These are phyloP conservation scores for Leishmania guyanensis DNA, from an alignment of 208 protist genomes.

Conservation along the genomic window DNA sequence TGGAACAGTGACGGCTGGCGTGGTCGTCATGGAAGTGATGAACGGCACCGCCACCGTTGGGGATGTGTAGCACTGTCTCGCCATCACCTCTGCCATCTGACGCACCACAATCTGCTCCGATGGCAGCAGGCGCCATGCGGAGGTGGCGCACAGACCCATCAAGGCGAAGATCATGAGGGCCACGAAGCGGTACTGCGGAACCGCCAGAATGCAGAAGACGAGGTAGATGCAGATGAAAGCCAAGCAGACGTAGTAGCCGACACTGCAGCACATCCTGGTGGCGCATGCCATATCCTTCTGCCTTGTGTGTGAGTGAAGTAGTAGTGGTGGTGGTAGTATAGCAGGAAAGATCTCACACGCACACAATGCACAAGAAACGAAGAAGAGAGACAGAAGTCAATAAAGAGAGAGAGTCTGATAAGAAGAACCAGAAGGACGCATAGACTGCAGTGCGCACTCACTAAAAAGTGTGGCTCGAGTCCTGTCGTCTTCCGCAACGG, in stretches of 20 bases:
- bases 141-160: conserved; percentile 15
- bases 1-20: background rate
- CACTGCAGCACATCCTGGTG: conserved; percentile 14
- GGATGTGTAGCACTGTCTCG: conserved; percentile 8
- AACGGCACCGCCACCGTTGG: background rate
- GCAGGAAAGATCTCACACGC: background rate
- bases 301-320: background rate
- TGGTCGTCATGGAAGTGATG: background rate
- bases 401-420: background rate
- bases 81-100: conserved; percentile 21
- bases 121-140: conserved; percentile 30
- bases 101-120: conserved; percentile 25
- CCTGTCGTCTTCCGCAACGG: background rate
- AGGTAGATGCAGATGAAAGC: conserved; percentile 25
- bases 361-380: background rate
- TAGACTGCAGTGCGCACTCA: background rate
- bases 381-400: background rate
- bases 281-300: background rate
- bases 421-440: background rate
- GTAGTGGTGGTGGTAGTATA: background rate
- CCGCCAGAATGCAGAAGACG: conserved; percentile 14
- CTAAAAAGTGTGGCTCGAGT: background rate
- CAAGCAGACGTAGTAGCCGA: conserved; percentile 22
- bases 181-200: conserved; percentile 30
- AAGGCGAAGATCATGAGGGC: conserved; percentile 21